A percentile compares a stretch with the other conserved stretches of the same genome.
These are phyloP conservation scores for Lupinus albus DNA, from an alignment of 306 rosid species.

Conservation along the genomic window DNA sequence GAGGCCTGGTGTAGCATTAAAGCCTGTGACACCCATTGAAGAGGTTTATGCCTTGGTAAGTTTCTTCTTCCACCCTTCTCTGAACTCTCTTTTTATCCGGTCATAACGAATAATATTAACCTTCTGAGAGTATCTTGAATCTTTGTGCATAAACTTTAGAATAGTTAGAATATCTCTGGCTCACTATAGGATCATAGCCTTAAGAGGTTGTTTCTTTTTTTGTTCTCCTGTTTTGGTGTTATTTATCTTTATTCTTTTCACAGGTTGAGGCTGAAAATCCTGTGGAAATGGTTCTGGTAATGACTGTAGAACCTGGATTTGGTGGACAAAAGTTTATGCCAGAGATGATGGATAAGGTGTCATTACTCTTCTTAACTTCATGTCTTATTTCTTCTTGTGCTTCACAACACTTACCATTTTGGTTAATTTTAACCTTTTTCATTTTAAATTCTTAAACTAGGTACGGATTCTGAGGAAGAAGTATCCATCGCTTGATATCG, in stretches of 20 bases:
- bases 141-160: conserved; percentile 9
- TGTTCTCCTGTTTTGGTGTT: not conserved
- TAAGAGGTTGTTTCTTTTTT: not conserved
- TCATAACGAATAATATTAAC: too few relatives aligned
- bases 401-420: conserved; percentile 14
- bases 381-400: conserved; percentile 22
- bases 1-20: conserved; percentile 85
- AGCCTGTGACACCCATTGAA: conserved; percentile 78
- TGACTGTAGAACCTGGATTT: conserved; percentile 99
- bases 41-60: conserved; percentile 87
- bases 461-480: conserved; percentile 79
- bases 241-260: conserved; percentile 29
- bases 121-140: not conserved
- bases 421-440: not conserved
- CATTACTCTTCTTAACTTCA: conserved; percentile 15
- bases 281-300: conserved; percentile 97
- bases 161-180: not conserved
- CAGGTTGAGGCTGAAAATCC: conserved; percentile 87
- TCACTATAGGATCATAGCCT: conserved; percentile 3
- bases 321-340: conserved; percentile 98
- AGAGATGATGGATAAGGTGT: conserved; percentile 88
- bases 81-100: not conserved
- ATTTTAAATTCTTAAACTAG: conserved; percentile 44
- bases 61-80: too few relatives aligned
- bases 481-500: conserved; percentile 91